Conservation (phyloP, 2,329 filamentous ascomycete species). For the Gnomoniopsis smithogilvyi region DNA sequence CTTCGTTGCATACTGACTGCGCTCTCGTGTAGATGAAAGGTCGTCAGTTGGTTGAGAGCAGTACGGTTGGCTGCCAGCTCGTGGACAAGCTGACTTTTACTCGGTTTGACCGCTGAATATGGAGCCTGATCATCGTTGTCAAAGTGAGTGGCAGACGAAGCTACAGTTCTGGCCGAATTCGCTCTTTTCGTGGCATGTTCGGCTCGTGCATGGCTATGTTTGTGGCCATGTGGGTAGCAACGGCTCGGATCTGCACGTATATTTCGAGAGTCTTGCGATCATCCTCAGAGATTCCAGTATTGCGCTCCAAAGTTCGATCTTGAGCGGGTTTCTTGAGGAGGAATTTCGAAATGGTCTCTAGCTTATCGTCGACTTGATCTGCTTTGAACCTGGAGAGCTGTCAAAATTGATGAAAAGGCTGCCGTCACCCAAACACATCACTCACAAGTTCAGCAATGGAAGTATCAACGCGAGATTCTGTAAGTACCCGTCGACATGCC, state of each 20-base stretch:
- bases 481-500: conserved; percentile 4
- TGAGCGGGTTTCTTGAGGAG: neutral
- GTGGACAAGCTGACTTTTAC: neutral
- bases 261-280: neutral
- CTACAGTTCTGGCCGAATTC: neutral
- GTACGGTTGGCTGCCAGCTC: conserved; percentile 8
- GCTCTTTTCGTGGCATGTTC: neutral
- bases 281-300: neutral
- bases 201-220: neutral
- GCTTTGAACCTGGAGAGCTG: conserved; percentile 1
- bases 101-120: neutral
- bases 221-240: neutral
- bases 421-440: neutral
- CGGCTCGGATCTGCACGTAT: neutral
- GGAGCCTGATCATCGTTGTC: neutral
- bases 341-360: neutral
- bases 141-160: neutral
- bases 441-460: conserved; percentile 3
- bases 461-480: conserved; percentile 2
- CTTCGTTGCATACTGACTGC: conserved; percentile 7
- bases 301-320: neutral
- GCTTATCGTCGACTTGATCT: neutral
- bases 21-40: neutral
- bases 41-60: neutral
- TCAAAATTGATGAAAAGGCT: neutral